phyloP scores from a whole-genome alignment of 495 filamentous ascomycete genomes.

The Annulohypoxylon nitens region DNA sequence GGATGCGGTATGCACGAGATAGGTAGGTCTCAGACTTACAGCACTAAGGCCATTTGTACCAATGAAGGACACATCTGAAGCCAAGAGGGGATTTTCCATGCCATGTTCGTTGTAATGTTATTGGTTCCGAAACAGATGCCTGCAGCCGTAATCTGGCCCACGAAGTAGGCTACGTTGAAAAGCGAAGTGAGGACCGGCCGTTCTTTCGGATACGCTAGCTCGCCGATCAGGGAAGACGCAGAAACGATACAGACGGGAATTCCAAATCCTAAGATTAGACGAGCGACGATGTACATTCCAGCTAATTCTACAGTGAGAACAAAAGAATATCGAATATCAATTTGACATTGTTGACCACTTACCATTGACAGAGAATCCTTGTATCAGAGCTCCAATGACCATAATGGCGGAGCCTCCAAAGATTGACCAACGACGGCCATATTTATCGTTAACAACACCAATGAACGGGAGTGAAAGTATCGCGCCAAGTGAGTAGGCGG shows the following conservation, averaged over 20 bases:
- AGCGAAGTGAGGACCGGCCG: conserved; percentile 73
- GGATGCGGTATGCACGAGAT: conserved; percentile 54
- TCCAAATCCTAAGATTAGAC: conserved; percentile 73
- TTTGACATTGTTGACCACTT: conserved; percentile 15
- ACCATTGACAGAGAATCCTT: conserved; percentile 60
- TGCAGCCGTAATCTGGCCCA: conserved; percentile 73
- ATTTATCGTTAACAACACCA: conserved; percentile 67
- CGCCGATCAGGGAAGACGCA: conserved; percentile 72
- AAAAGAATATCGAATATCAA: background rate
- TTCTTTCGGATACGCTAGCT: conserved; percentile 75
- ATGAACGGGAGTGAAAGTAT: conserved; percentile 70
- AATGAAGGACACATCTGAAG: conserved; percentile 69
- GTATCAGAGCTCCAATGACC: conserved; percentile 68
- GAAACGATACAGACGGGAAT: conserved; percentile 73
- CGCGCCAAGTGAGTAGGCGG: conserved; percentile 68
- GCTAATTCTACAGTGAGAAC: conserved; percentile 42
- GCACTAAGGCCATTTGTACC: conserved; percentile 68
- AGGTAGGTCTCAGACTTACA: conserved; percentile 51
- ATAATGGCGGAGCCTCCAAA: conserved; percentile 70
- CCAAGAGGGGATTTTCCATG: conserved; percentile 75
- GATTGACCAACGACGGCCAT: conserved; percentile 71
- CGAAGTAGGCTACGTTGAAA: conserved; percentile 75
- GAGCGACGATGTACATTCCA: conserved; percentile 73
- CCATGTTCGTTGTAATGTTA: conserved; percentile 67
- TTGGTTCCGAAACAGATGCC: conserved; percentile 71